A percentile compares a stretch with the other conserved stretches of the same genome.
phyloP scores from a whole-genome alignment of 1,284 basidiomycete species.

The Peniophora sp. region DNA sequence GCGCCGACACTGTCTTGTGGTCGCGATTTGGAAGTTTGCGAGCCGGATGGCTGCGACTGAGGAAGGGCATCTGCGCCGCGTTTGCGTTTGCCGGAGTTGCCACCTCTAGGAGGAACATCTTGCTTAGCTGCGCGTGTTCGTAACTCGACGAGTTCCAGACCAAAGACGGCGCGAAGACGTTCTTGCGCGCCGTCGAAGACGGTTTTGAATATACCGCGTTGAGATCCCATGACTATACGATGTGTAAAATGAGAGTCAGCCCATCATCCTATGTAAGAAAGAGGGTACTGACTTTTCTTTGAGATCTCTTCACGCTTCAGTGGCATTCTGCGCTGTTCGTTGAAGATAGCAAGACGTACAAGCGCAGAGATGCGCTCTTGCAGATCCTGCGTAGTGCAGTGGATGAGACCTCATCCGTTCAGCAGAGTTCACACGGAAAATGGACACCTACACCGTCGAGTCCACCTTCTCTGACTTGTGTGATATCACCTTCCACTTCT shows the following conservation, averaged over 20 bases:
- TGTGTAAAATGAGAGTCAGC: not conserved
- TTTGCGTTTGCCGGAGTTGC: slow-evolving; percentile 22
- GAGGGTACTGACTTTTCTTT: slow-evolving; percentile 47
- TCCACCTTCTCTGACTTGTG: too few relatives aligned
- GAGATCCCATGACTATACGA: slow-evolving; percentile 61
- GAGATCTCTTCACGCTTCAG: slow-evolving; percentile 68
- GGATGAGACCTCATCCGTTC: too few relatives aligned
- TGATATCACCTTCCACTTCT: too few relatives aligned
- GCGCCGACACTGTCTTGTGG: slow-evolving; percentile 44
- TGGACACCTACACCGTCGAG: too few relatives aligned
- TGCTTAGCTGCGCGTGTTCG: slow-evolving; percentile 42
- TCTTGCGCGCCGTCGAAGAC: slow-evolving; percentile 54
- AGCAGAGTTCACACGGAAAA: too few relatives aligned
- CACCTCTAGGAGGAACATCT: slow-evolving; percentile 2
- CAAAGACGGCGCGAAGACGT: slow-evolving; percentile 53
- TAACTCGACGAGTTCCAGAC: slow-evolving; percentile 75
- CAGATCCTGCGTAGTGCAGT: too few relatives aligned
- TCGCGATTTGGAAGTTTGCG: slow-evolving; percentile 25
- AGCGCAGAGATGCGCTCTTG: slow-evolving; percentile 54
- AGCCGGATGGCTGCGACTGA: slow-evolving; percentile 8
- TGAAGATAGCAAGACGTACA: slow-evolving; percentile 67
- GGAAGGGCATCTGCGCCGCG: not conserved
- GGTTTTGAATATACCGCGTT: slow-evolving; percentile 45
- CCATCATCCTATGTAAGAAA: not conserved
- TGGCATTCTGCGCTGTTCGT: slow-evolving; percentile 52